Evolutionary conservation across 1,284 basidiomycete genomes (phyloP), one percentile per base, ranked within the genome.

Genomic region (Boletus semigastroideus): DNA sequence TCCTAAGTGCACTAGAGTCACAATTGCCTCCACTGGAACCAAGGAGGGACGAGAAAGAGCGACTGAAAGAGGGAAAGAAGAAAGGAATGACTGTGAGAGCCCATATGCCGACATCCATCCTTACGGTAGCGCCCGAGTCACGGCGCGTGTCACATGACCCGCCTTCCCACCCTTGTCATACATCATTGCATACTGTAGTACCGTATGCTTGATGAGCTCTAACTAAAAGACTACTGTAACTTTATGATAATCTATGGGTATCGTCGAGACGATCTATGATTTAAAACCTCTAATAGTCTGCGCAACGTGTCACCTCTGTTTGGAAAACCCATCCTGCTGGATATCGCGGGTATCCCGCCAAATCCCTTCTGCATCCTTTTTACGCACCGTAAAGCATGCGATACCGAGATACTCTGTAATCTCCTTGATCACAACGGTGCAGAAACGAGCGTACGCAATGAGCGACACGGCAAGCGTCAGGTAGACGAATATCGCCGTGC

Each of bases 341-440:
- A 62, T 51, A 38, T 64, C 61, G 11, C 56, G 53, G 38, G 78
- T 77, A 47, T 77, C 69, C 39, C 78, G 73, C 91, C 91, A 93
- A 22, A 80, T 74, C 6, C 91, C 91, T 44, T 80, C 72, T 31
- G 72, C 75, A 61, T 91, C 90, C 77, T 84, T 90, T 74, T 90
- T 92, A 54, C 85, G 76, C 20, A 94, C 92, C 6, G 89, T 92
- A 65, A 95, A 92, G 72, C 93, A 95, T 0, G 91, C 93, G 55
- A 94, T 90, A 9, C 93, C 92, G 47, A 94, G 78, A 71, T 87
- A 87, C 57, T 93, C 82, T 49, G 90, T 94, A 67, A 95, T 91
- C 59, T 94, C 92, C 66, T 76, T 77, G 63, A 95, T 94, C 55
- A 94, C 90, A 19, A 87, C 75, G 34, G 81, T 78, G 60, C 85